Base-by-base conservation (phyloP, 495 filamentous ascomycete genomes). In the Cercophora scortea region DNA sequence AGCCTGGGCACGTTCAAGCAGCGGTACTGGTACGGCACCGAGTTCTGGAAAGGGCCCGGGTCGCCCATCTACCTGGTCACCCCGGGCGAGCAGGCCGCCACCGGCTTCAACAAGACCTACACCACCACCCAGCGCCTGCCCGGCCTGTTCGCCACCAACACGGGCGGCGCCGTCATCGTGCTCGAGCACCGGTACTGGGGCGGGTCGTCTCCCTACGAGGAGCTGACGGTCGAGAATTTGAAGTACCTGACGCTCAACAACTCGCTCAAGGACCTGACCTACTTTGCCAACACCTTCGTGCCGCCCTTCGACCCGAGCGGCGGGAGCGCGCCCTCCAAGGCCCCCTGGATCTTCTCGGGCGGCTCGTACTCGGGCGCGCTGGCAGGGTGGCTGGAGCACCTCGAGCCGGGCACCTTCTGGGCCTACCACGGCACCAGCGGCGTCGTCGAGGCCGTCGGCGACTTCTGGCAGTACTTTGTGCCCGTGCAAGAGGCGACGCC, bases 381-480 rank as follows among this genome's bases (percentile, higher is more conserved):
- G 49, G 60, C 82, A 4, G 82, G 76, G 0, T 87, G 84, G 84
- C 76, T 76, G 7, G 78, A 76, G n/a, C 69, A 69, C 1, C 67
- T 73, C 16, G 69, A 78, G 6, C 81, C 82, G 1, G 83, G 81
- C 8, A 84, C 81, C 0, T 83, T 84, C 64, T 86, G 82, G 82
- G 83, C 82, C 2, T 85, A 84, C 54, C 78, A 83, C 55, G 75
- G 79, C 19, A 80, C 79, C 32, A 82, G 78, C 56, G 83, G 78
- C 2, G 78, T 80, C 5, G 83, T 87, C 1, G 72, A 87, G 59
- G 75, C 81, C 4, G 75, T 86, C 25, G 73, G 73, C 6, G 72
- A 85, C 53, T 86, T 80, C 54, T 86, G 81, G 81, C 74, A 78
- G 65, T 87, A 86, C 54, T 86, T 86, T 61, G 64, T 66, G 5